These are phyloP conservation scores for Thymus mandschuricus DNA, from an alignment of 257 asterid species.

Conservation along the genomic window DNA sequence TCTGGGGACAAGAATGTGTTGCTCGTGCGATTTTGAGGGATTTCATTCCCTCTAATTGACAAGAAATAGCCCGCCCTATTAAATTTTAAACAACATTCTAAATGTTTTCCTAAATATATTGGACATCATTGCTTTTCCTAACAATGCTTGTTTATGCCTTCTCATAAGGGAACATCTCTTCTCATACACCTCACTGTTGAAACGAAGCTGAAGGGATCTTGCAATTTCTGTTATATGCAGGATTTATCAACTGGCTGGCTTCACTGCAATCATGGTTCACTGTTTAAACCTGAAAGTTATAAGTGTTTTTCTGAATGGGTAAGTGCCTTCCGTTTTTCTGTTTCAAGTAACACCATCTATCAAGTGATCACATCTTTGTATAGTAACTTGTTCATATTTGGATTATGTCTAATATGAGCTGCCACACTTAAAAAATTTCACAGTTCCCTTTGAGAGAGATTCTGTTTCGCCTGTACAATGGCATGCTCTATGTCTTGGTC, in stretches of 20 bases:
- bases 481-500: conserved; percentile 80
- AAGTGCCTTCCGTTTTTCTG: conserved; percentile 4
- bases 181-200: not conserved
- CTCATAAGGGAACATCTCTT: not conserved
- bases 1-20: not conserved
- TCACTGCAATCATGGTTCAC: conserved; percentile 75
- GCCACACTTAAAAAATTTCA: conserved; percentile 18
- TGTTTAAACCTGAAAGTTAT: conserved; percentile 61
- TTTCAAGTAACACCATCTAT: not conserved
- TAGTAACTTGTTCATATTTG: conserved; percentile 11
- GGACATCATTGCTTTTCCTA: not conserved
- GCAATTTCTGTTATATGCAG: conserved; percentile 39
- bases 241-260: conserved; percentile 93
- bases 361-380: conserved; percentile 1
- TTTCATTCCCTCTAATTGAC: not conserved
- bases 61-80: not conserved
- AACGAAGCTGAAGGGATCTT: not conserved
- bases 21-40: not conserved
- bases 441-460: conserved; percentile 79
- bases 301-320: conserved; percentile 73
- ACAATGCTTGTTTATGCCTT: not conserved
- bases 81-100: not conserved
- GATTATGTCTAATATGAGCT: conserved; percentile 21
- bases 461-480: conserved; percentile 75
- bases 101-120: not conserved